These are phyloP conservation scores for Limnanthes douglasii DNA, from an alignment of 345 rosid species.

Conservation along the genomic window DNA sequence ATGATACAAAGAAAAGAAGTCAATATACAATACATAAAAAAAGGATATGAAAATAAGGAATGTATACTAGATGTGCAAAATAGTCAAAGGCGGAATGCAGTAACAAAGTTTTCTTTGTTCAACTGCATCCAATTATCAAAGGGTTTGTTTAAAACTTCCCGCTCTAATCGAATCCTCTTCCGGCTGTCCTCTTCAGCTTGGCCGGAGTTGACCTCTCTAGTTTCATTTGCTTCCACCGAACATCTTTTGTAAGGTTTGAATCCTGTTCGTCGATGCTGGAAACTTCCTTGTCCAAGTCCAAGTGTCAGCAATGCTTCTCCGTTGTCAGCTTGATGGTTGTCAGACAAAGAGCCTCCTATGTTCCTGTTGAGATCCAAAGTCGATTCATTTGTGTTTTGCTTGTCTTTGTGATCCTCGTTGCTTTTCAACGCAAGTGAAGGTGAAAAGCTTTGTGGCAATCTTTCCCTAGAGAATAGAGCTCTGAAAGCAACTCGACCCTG, in stretches of 20 bases:
- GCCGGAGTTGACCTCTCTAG: constrained; percentile 18
- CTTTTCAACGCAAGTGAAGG: constrained; percentile 31
- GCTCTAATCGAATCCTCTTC: constrained; percentile 82
- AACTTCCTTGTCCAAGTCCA: constrained; percentile 35
- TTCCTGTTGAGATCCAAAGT: constrained; percentile 26
- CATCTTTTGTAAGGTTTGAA: constrained; percentile 96
- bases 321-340: constrained; percentile 23
- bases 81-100: constrained; percentile 13
- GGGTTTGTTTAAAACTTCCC: constrained; percentile 42
- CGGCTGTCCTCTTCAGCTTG: constrained; percentile 63
- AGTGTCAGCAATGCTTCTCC: constrained; percentile 33
- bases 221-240: constrained; percentile 64
- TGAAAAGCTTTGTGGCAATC: constrained; percentile 92
- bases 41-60: too few relatives aligned
- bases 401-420: constrained; percentile 13
- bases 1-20: too few relatives aligned
- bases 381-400: constrained; percentile 11
- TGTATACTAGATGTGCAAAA: constrained; percentile 8
- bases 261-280: constrained; percentile 55
- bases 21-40: too few relatives aligned
- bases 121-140: constrained; percentile 14
- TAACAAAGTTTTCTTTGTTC: constrained; percentile 15
- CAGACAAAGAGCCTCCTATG: constrained; percentile 10
- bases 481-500: constrained; percentile 88
- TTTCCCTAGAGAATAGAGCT: constrained; percentile 76